Evolutionary conservation across 371 early-diverging fungal species (phyloP).

Genomic region (Mucor indicus): DNA sequence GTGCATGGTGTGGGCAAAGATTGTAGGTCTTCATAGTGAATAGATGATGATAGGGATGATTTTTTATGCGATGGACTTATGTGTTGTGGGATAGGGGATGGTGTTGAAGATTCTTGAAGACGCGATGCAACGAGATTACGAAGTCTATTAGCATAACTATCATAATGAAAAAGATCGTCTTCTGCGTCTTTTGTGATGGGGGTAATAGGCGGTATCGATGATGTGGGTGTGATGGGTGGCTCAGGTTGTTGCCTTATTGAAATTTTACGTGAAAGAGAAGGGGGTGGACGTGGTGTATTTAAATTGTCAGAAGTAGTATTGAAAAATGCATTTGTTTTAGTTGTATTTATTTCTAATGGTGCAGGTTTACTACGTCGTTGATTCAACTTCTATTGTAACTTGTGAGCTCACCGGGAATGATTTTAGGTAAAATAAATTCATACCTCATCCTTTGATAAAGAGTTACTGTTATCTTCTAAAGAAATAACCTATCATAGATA

Average conservation of each 20-base stretch:
- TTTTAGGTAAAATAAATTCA: too few species aligned
- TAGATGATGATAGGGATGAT: neutral
- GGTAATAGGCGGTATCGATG: neutral
- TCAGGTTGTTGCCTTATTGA: conserved; percentile 14
- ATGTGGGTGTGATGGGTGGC: conserved; percentile 3
- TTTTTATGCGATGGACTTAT: conserved; percentile 1
- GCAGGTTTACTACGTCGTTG: too few species aligned
- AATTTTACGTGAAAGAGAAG: conserved; percentile 25
- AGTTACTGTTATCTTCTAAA: too few species aligned
- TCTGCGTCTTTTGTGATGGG: neutral
- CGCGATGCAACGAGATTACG: conserved; percentile 28
- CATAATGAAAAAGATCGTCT: conserved; percentile 3
- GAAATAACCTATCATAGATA: too few species aligned
- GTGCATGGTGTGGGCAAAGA: conserved; percentile 40
- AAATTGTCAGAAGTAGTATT: conserved; percentile 19
- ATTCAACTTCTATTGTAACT: too few species aligned
- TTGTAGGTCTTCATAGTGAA: too few species aligned
- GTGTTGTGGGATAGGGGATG: conserved; percentile 33
- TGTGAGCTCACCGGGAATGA: too few species aligned
- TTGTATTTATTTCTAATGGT: too few species aligned
- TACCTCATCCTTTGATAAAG: too few species aligned
- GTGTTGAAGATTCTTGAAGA: conserved; percentile 25
- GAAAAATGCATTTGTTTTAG: conserved; percentile 40
- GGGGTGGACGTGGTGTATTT: conserved; percentile 40
- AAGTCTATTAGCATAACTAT: conserved; percentile 31